Conservation (phyloP, 495 filamentous ascomycete genomes). For the Hyaloscypha variabilis region DNA sequence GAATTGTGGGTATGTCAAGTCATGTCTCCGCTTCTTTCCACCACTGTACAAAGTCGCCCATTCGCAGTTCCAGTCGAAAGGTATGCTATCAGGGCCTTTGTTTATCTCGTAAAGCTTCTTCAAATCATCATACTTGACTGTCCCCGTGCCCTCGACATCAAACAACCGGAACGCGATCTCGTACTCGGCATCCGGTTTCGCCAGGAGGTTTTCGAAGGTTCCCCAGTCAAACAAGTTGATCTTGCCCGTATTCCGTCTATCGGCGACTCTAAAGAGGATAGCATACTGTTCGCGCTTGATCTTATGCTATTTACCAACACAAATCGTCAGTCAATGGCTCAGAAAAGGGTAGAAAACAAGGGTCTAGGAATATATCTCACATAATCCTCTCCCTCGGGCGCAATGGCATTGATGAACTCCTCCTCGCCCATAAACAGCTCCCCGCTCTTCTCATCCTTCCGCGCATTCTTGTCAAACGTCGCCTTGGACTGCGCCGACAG, state of each 20-base stretch:
- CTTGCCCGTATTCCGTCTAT: conserved; percentile 69
- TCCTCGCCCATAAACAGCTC: conserved; percentile 80
- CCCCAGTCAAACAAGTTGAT: conserved; percentile 85
- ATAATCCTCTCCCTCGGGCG: conserved; percentile 86
- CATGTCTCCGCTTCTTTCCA: conserved; percentile 77
- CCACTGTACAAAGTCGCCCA: conserved; percentile 97
- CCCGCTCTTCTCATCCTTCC: conserved; percentile 71
- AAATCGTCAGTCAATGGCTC: conserved; percentile 27
- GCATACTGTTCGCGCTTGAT: conserved; percentile 94
- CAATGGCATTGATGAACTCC: conserved; percentile 88
- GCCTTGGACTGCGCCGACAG: conserved; percentile 70
- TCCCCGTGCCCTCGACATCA: conserved; percentile 78
- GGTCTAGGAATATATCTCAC: conserved; percentile 55
- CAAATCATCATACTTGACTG: conserved; percentile 86
- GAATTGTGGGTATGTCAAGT: conserved; percentile 95
- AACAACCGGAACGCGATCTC: conserved; percentile 98
- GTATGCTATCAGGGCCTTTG: conserved; percentile 78
- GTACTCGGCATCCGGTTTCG: conserved; percentile 96
- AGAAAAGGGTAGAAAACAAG: conserved; percentile 19
- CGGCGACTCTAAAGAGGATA: conserved; percentile 89
- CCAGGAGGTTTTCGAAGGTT: conserved; percentile 89
- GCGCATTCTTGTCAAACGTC: conserved; percentile 77
- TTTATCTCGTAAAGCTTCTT: conserved; percentile 78
- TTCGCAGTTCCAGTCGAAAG: conserved; percentile 95
- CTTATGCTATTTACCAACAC: conserved; percentile 72